Conservation (phyloP, 2,329 filamentous ascomycete genomes). For the Phialophora verrucosa region DNA sequence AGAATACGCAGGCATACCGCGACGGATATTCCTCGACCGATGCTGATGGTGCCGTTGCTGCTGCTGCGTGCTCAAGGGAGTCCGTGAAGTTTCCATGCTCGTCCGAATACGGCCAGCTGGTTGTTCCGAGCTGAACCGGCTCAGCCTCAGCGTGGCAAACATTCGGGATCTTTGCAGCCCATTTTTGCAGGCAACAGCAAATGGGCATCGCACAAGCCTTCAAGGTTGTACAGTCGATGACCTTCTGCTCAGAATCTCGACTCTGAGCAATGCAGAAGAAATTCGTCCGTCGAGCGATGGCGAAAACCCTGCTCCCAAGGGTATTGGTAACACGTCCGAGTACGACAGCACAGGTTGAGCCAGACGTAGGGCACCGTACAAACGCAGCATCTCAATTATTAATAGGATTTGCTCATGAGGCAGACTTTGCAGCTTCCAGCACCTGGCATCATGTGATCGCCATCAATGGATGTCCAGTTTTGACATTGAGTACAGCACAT, state of each 20-base stretch:
- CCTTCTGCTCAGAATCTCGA: not conserved
- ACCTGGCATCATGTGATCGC: not conserved
- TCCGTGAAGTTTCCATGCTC: not conserved
- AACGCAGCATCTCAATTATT: not conserved
- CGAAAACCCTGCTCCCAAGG: not conserved
- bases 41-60: not conserved
- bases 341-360: not conserved
- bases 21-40: not conserved
- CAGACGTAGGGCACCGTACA: not conserved
- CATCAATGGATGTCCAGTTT: not conserved
- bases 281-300: not conserved
- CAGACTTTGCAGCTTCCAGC: not conserved
- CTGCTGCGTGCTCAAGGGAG: not conserved
- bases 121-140: constrained; percentile 10
- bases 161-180: not conserved
- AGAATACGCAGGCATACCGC: not conserved
- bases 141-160: constrained; percentile 4
- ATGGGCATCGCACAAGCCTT: not conserved
- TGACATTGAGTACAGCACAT: not conserved
- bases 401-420: not conserved
- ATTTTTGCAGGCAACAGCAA: not conserved
- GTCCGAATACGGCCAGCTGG: not conserved
- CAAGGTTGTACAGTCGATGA: not conserved
- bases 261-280: not conserved
- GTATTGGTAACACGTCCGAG: not conserved